Conservation (phyloP, 225 moss, liverwort and hornwort species). For the Polytrichum formosum region DNA sequence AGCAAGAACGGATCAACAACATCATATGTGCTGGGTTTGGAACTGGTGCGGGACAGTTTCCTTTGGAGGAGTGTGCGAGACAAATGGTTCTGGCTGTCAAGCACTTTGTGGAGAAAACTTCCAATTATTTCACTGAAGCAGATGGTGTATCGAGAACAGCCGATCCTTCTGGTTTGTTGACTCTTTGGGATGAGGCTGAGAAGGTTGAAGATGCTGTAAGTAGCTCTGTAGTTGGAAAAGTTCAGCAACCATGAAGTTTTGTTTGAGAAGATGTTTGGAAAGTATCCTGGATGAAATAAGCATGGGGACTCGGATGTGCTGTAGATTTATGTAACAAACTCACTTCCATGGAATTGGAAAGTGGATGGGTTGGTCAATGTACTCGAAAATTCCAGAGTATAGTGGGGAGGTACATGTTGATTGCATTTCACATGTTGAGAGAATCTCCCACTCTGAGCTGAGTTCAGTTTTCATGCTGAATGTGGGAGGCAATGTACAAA, state of each 20-base stretch:
- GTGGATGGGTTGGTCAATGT: too few species aligned
- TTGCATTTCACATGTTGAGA: too few species aligned
- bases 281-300: neutral
- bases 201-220: constrained; percentile 51
- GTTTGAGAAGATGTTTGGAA: constrained; percentile 13
- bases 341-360: too few species aligned
- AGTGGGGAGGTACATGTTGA: too few species aligned
- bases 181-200: constrained; percentile 47
- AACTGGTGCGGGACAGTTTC: constrained; percentile 38
- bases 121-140: constrained; percentile 1
- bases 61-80: constrained; percentile 36
- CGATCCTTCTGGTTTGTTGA: constrained; percentile 24
- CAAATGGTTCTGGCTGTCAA: constrained; percentile 58
- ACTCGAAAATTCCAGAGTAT: too few species aligned
- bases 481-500: too few species aligned
- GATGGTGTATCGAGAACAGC: constrained; percentile 8
- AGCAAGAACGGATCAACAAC: constrained; percentile 29
- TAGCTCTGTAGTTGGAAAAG: constrained; percentile 16
- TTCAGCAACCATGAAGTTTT: constrained; percentile 18
- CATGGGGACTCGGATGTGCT: too few species aligned
- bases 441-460: too few species aligned
- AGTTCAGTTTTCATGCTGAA: too few species aligned
- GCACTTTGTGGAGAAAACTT: constrained; percentile 31
- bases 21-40: constrained; percentile 48
- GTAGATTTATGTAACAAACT: too few species aligned